Percentiles rank a stretch among this genome's conserved stretches.
Conservation (phyloP, 2,329 filamentous ascomycete genomes). For the Sporothrix humicola region DNA sequence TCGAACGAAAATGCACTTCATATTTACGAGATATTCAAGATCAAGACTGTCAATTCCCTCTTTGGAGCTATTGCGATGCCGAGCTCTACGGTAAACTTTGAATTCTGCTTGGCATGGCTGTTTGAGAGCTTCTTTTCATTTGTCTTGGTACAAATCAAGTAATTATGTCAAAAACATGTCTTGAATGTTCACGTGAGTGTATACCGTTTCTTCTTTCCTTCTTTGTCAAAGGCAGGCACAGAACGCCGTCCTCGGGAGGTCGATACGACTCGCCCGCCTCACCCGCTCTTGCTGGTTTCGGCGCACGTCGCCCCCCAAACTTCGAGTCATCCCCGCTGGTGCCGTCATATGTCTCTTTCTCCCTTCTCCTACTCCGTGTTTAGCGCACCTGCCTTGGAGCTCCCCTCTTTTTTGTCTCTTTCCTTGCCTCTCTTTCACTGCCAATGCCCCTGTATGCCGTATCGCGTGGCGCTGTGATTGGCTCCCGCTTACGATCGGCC, state of each 20-base stretch:
- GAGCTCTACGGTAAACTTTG: too few species aligned
- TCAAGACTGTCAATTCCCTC: too few species aligned
- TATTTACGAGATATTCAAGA: too few species aligned
- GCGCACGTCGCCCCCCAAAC: not conserved
- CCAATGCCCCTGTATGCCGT: conserved; percentile 8
- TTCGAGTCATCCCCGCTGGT: conserved; percentile 1
- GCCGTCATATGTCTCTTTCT: not conserved
- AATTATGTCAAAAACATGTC: not conserved
- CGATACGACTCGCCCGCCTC: conserved; percentile 24
- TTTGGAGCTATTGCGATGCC: not conserved
- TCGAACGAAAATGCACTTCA: too few species aligned
- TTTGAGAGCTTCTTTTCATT: not conserved
- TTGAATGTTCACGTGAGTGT: not conserved
- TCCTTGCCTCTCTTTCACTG: not conserved
- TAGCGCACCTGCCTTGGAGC: conserved; percentile 9
- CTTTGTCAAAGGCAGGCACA: not conserved
- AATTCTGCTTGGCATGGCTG: too few species aligned
- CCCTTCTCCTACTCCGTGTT: not conserved
- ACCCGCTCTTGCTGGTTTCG: conserved; percentile 25
- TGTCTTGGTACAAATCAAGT: not conserved
- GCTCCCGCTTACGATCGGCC: conserved; percentile 30
- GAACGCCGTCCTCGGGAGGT: conserved; percentile 1
- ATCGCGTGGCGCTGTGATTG: conserved; percentile 22
- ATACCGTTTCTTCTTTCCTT: not conserved
- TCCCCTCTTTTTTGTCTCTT: not conserved